Evolutionary conservation across 2,329 filamentous ascomycete species (phyloP).

Genomic region (Talaromyces sp.): DNA sequence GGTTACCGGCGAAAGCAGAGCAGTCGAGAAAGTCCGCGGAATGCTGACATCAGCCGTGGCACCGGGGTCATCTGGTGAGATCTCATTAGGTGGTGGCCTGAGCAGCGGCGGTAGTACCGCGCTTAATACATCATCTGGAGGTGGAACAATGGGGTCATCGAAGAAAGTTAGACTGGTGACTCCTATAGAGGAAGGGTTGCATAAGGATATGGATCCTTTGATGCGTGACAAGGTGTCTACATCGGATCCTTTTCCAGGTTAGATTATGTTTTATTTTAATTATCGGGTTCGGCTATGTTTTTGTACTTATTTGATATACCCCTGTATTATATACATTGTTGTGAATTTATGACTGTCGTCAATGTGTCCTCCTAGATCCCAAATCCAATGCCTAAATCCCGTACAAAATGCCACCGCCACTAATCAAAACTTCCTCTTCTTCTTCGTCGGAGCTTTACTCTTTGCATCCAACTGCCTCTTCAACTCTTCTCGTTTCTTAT

Average conservation of each 20-base stretch:
- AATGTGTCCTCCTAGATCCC: not conserved
- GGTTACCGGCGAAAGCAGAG: conserved; percentile 46
- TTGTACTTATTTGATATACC: conserved; percentile 18
- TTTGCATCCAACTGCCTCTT: conserved; percentile 53
- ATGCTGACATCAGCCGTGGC: conserved; percentile 38
- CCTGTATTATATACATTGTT: conserved; percentile 21
- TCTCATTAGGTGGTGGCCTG: conserved; percentile 25
- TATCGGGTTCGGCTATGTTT: conserved; percentile 11
- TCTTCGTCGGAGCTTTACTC: conserved; percentile 54
- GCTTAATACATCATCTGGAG: conserved; percentile 25
- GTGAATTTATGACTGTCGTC: not conserved
- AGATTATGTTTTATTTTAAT: not conserved
- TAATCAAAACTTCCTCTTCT: conserved; percentile 57
- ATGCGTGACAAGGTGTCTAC: conserved; percentile 22
- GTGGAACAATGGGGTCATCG: conserved; percentile 40
- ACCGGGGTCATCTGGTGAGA: conserved; percentile 18
- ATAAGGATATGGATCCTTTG: conserved; percentile 26
- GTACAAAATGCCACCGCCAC: not conserved
- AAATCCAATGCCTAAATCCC: not conserved
- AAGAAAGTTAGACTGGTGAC: conserved; percentile 49
- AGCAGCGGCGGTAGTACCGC: conserved; percentile 26
- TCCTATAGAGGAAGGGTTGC: conserved; percentile 42
- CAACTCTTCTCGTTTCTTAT: conserved; percentile 56
- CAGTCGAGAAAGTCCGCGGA: conserved; percentile 47
- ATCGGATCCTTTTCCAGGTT: conserved; percentile 19